Evolutionary conservation across 345 rosid genomes (phyloP).

Genomic region (Mercurialis annua): DNA sequence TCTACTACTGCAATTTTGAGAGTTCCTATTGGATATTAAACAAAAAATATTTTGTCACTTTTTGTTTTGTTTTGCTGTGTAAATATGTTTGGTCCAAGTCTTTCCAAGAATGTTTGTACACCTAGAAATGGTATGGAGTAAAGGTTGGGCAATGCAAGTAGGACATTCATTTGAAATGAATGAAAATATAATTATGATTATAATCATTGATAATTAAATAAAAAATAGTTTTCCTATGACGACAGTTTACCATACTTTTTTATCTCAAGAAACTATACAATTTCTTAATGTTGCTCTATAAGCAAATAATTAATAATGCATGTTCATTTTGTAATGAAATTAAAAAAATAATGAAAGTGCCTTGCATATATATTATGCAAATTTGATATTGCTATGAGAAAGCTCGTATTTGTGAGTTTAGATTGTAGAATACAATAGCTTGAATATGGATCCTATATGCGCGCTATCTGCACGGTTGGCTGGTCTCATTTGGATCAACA

Average conservation of each 20-base stretch:
- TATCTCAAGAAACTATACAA: neutral
- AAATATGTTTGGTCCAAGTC: constrained; percentile 15
- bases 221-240: neutral
- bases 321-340: no score
- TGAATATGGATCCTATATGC: no score
- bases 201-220: neutral
- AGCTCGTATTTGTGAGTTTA: no score
- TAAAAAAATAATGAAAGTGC: no score
- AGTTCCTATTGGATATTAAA: neutral
- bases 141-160: constrained; percentile 38
- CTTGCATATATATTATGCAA: no score
- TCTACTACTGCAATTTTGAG: neutral
- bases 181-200: neutral
- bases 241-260: constrained; percentile 15
- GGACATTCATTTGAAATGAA: constrained; percentile 20
- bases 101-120: constrained; percentile 17
- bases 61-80: neutral
- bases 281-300: neutral
- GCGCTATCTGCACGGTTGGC: no score
- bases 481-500: no score
- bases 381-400: no score
- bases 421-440: no score
- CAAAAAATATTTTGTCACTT: neutral
- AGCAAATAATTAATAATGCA: no score
- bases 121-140: constrained; percentile 44